Conservation (phyloP, 257 asterid genomes). For the Scutellaria barbata region DNA sequence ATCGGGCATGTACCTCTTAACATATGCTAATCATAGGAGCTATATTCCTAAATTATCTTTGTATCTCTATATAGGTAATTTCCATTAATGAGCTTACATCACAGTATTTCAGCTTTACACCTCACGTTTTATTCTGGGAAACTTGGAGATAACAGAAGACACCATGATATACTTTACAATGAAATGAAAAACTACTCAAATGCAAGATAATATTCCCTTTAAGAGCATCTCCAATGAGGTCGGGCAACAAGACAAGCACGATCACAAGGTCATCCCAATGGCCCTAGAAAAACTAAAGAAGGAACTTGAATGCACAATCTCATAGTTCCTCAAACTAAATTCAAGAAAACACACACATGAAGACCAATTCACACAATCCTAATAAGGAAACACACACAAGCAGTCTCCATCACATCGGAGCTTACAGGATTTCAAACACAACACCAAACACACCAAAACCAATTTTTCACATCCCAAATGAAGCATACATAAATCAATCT, state of each 20-base stretch:
- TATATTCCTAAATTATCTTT: background rate
- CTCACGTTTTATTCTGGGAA: background rate
- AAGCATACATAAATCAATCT: background rate
- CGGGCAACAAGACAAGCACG: background rate
- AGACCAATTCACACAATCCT: slow-evolving; percentile 1
- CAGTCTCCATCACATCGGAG: background rate
- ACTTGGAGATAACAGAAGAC: slow-evolving; percentile 1
- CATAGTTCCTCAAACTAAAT: background rate
- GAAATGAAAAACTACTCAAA: background rate
- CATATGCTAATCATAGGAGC: background rate
- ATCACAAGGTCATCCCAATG: slow-evolving; percentile 4
- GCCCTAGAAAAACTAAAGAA: background rate
- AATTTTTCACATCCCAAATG: background rate
- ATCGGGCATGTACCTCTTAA: background rate
- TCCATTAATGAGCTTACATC: background rate
- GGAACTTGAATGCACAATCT: background rate
- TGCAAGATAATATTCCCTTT: background rate
- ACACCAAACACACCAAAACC: background rate
- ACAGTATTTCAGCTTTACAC: background rate
- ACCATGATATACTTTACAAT: background rate
- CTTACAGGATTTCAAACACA: background rate
- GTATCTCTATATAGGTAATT: background rate
- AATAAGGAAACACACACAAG: background rate
- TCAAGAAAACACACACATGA: background rate
- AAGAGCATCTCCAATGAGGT: background rate